Evolutionary conservation across 371 early-diverging fungal species (phyloP).

Genomic region (Chytridium lagenaria): DNA sequence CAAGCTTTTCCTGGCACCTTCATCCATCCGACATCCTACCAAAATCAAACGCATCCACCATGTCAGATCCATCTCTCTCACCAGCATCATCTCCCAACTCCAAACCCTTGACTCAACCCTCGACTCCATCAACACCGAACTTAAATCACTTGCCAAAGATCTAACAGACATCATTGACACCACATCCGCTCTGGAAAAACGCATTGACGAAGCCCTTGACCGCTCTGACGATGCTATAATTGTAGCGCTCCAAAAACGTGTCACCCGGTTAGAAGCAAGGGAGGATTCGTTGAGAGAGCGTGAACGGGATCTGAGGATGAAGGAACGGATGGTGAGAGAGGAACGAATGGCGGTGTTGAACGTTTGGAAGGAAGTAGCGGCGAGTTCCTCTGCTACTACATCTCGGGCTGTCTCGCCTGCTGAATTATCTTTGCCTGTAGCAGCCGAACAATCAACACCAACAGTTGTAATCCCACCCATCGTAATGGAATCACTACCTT

Average conservation of each 20-base stretch:
- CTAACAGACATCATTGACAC: background rate
- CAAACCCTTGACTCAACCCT: background rate
- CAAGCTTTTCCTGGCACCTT: too few relatives aligned
- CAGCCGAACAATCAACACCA: background rate
- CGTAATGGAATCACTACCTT: background rate
- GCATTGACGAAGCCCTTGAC: background rate
- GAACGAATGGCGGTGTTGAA: constrained; percentile 9
- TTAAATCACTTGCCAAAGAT: background rate
- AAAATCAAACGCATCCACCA: background rate
- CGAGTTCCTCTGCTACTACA: background rate
- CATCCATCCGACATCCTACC: too few relatives aligned
- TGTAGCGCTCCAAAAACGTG: background rate
- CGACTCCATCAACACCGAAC: background rate
- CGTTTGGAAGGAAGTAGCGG: background rate
- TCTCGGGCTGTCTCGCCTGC: background rate
- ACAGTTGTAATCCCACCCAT: background rate
- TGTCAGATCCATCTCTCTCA: background rate
- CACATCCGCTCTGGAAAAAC: background rate
- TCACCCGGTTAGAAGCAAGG: background rate
- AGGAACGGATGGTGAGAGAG: background rate
- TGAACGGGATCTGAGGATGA: background rate
- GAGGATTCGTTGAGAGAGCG: background rate
- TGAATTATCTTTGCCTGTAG: background rate
- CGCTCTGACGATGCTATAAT: background rate
- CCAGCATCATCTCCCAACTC: background rate